Evolutionary conservation across 129 eudicot species (phyloP).

Genomic region (Gnaphalium uliginosum): DNA sequence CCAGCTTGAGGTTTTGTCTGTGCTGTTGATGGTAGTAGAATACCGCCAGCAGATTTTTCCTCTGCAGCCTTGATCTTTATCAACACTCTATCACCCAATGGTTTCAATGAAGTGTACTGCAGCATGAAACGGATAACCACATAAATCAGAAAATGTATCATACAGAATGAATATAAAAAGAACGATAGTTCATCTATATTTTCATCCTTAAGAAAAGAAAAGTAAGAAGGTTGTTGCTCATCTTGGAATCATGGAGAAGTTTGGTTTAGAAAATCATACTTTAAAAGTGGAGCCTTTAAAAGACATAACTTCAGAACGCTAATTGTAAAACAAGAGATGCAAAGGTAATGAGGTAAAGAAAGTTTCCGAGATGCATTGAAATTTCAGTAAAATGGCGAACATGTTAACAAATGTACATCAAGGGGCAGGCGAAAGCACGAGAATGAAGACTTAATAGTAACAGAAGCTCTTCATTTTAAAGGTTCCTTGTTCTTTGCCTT

Average conservation of each 20-base stretch:
- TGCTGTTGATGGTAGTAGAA: constrained; percentile 72
- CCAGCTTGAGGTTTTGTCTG: constrained; percentile 85
- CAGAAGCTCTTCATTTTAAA: neutral
- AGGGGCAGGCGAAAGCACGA: neutral
- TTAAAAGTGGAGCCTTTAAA: neutral
- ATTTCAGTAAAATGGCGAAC: neutral
- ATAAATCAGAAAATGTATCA: neutral
- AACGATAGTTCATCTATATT: neutral
- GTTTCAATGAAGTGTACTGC: constrained; percentile 88
- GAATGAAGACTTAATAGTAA: neutral
- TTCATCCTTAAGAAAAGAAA: neutral
- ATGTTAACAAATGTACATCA: neutral
- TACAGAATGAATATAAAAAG: neutral
- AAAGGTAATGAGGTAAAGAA: neutral
- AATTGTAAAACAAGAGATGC: neutral
- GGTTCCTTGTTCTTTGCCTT: neutral
- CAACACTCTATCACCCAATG: constrained; percentile 83
- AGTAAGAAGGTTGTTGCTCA: neutral
- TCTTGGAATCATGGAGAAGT: neutral
- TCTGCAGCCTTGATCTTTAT: constrained; percentile 73
- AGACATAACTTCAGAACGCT: neutral
- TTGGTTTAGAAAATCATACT: neutral
- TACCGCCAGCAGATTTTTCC: constrained; percentile 79
- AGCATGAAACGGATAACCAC: neutral
- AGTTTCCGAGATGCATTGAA: neutral